Conservation (phyloP, 352 stramenopile genomes). For the Aphanomyces cochlioides region DNA sequence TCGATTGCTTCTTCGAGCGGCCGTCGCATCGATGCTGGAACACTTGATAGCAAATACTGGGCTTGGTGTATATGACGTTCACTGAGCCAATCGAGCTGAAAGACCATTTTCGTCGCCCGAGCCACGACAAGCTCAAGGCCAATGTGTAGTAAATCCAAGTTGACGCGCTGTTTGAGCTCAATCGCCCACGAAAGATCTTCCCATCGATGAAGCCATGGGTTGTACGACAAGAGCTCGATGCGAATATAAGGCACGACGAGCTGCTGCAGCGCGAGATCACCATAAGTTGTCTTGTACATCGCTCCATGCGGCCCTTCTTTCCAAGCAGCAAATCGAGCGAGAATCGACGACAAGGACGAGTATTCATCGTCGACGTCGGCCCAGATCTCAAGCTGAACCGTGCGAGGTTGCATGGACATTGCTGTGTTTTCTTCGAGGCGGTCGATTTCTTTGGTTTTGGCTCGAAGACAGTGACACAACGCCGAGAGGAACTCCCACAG, state of each 20-base stretch:
- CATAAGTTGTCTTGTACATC: conserved; percentile 20
- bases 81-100: conserved; percentile 13
- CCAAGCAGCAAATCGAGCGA: conserved; percentile 17
- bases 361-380: conserved; percentile 27
- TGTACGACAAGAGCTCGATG: conserved; percentile 3
- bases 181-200: background rate
- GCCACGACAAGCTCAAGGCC: background rate
- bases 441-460: conserved; percentile 1
- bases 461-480: conserved; percentile 23
- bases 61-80: background rate
- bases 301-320: background rate
- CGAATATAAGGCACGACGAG: conserved; percentile 22
- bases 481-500: conserved; percentile 24
- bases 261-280: conserved; percentile 13
- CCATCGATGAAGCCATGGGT: conserved; percentile 17
- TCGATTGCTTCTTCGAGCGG: background rate
- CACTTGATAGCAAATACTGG: background rate
- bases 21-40: background rate
- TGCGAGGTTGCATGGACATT: background rate
- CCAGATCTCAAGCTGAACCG: conserved; percentile 1
- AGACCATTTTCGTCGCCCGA: background rate
- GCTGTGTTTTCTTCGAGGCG: background rate
- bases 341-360: background rate
- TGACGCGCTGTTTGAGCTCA: background rate
- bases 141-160: background rate